Percentiles rank a stretch among this genome's conserved stretches.
These are phyloP conservation scores for Tuber aestivum DNA, from an alignment of 495 filamentous ascomycete species.

Conservation along the genomic window DNA sequence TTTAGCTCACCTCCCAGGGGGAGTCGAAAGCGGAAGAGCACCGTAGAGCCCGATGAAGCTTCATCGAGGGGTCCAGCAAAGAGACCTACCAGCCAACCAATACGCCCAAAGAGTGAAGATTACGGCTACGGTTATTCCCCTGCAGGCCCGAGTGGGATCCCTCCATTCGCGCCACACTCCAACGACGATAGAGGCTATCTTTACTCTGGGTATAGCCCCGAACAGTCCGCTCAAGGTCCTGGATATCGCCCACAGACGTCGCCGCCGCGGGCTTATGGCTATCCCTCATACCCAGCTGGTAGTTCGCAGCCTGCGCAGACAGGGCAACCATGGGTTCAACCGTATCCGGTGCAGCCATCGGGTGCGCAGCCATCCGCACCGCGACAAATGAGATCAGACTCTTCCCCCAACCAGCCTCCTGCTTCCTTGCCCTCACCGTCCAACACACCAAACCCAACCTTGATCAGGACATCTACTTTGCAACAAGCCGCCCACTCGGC, in stretches of 20 bases:
- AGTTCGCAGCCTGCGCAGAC: slow-evolving; percentile 33
- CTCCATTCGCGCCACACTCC: slow-evolving; percentile 43
- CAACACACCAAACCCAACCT: slow-evolving; percentile 54
- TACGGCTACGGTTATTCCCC: slow-evolving; percentile 43
- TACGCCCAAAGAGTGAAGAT: slow-evolving; percentile 46
- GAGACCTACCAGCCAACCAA: slow-evolving; percentile 38
- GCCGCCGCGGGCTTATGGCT: slow-evolving; percentile 44
- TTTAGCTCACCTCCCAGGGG: slow-evolving; percentile 27
- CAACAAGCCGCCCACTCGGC: slow-evolving; percentile 52
- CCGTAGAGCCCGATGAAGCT: slow-evolving; percentile 36
- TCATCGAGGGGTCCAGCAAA: slow-evolving; percentile 43
- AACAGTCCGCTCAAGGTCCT: slow-evolving; percentile 33
- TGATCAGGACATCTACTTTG: slow-evolving; percentile 81
- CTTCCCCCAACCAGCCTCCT: slow-evolving; percentile 41
- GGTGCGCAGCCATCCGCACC: slow-evolving; percentile 46
- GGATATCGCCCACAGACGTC: slow-evolving; percentile 48
- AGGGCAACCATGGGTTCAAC: slow-evolving; percentile 47
- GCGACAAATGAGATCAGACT: slow-evolving; percentile 44
- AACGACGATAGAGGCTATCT: slow-evolving; percentile 34
- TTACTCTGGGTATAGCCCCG: slow-evolving; percentile 44
- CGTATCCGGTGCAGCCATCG: slow-evolving; percentile 49
- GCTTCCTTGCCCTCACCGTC: slow-evolving; percentile 47
- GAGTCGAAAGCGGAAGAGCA: slow-evolving; percentile 33
- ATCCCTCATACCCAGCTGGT: slow-evolving; percentile 31
- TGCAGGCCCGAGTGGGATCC: slow-evolving; percentile 34